Base-by-base conservation (phyloP, 192 early-diverging fungal species). In the Podila epicladia region DNA sequence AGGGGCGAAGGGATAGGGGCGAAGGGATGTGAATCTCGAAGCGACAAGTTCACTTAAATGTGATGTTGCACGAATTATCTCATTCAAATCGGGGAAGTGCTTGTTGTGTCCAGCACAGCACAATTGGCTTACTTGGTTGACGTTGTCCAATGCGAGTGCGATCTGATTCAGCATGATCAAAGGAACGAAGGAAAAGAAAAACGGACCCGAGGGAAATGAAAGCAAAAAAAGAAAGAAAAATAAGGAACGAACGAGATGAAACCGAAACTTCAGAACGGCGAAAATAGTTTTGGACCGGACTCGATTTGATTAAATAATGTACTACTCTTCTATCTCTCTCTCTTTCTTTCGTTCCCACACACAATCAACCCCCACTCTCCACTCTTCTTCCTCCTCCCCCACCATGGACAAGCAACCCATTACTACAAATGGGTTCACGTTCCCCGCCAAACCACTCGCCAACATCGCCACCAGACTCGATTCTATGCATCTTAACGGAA, bases 371-470 rank as follows among this genome's bases (percentile, higher is more conserved):
- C 37, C 15, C 31, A 35, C 63, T 20, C 35, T 38, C n/a, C 35
- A 33, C 35, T 64, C 22, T 22, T 7, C 20, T 38, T 22, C 20
- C 7, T 20, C 19, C 38, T 24, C 41, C 7, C 4, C 64, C 51
- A 58, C 50, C 31, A 67, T 67, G 65, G 65, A 67, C 29, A 57
- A 38, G 9, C 33, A 53, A 7, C 51, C 41, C 41, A 22, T 48
- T 24, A 20, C 51, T 3, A 17, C 15, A 17, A 67, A 67, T 13
- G 65, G 65, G 32, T 67, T 67, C 53, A 32, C 65, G 4, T 53
- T 67, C 53, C 65, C 53, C 31, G 32, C 50, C 31, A 24, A 17
- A 29, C 53, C 12, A 0, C 31, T 55, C 29, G 49, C 28, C 53
- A 24, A 50, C 50, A 67, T 57, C 33, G 31, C 49, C 20, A 37